A percentile compares a stretch with the other conserved stretches of the same genome.
phyloP scores from a whole-genome alignment of 2,329 filamentous ascomycete species.

The Microthyrium microscopicum region DNA sequence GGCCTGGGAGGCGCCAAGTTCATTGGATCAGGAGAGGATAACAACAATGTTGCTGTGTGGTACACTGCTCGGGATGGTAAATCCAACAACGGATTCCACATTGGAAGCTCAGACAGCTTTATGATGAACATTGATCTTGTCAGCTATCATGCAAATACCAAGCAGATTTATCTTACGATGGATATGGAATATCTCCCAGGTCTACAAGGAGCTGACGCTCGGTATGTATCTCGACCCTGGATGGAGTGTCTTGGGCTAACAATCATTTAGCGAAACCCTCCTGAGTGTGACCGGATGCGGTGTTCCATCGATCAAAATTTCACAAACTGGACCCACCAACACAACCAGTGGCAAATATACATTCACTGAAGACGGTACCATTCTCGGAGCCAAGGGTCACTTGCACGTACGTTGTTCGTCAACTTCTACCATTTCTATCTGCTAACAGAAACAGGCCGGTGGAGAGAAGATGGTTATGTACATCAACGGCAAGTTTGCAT shows the following conservation, averaged over 20 bases:
- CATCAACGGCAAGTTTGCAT: constrained; percentile 2
- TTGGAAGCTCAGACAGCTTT: constrained; percentile 1
- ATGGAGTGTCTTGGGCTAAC: too few relatives aligned
- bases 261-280: neutral
- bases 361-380: constrained; percentile 1
- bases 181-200: constrained; percentile 7
- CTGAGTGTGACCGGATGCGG: constrained; percentile 3
- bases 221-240: too few relatives aligned
- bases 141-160: constrained; percentile 2
- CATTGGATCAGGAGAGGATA: constrained; percentile 6
- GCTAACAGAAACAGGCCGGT: neutral
- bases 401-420: constrained; percentile 1
- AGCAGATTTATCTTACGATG: constrained; percentile 2
- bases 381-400: constrained; percentile 2
- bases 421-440: neutral
- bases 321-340: constrained; percentile 1
- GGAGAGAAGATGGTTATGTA: constrained; percentile 1
- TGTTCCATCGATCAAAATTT: constrained; percentile 1
- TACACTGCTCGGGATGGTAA: constrained; percentile 5
- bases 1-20: constrained; percentile 3
- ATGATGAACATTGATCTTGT: constrained; percentile 2
- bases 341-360: neutral
- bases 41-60: constrained; percentile 1
- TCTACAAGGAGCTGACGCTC: constrained; percentile 2
- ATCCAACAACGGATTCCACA: constrained; percentile 3